phyloP scores from a whole-genome alignment of 2,329 filamentous ascomycete species.

The Aspergillus puulaauensis region DNA sequence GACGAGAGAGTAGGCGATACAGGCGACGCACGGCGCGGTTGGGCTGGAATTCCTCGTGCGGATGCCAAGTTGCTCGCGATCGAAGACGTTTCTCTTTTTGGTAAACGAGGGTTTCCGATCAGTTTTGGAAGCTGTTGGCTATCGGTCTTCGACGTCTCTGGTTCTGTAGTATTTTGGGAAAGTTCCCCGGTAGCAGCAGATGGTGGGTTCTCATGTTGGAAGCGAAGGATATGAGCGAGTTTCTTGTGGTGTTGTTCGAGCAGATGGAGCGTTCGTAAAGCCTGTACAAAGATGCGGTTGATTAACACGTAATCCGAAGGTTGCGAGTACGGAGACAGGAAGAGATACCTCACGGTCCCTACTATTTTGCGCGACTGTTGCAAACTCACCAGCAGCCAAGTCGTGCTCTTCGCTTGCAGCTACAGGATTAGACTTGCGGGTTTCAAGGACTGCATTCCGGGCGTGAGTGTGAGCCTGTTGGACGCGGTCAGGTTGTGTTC shows the following conservation, averaged over 20 bases:
- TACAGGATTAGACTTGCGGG: slow-evolving; percentile 66
- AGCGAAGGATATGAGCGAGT: slow-evolving; percentile 77
- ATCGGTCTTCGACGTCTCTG: slow-evolving; percentile 28
- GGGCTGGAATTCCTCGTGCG: slow-evolving; percentile 70
- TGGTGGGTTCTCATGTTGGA: slow-evolving; percentile 58
- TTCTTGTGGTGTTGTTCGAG: slow-evolving; percentile 85
- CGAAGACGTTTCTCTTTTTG: slow-evolving; percentile 71
- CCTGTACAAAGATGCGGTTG: slow-evolving; percentile 54
- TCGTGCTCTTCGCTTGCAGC: slow-evolving; percentile 87
- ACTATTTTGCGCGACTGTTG: slow-evolving; percentile 74
- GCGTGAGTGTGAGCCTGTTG: slow-evolving; percentile 82
- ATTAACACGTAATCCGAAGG: background rate
- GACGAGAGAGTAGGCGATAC: slow-evolving; percentile 71
- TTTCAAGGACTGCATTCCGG: slow-evolving; percentile 75
- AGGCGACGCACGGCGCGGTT: slow-evolving; percentile 60
- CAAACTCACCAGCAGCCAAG: slow-evolving; percentile 83
- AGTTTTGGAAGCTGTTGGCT: slow-evolving; percentile 40
- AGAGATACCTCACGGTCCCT: slow-evolving; percentile 54
- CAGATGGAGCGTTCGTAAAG: slow-evolving; percentile 76
- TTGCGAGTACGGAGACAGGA: background rate
- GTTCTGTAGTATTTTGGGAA: slow-evolving; percentile 20
- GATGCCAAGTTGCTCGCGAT: slow-evolving; percentile 87
- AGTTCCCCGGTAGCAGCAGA: slow-evolving; percentile 16
- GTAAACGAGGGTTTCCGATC: slow-evolving; percentile 44
- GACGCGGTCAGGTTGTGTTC: slow-evolving; percentile 13